Base-by-base conservation (phyloP, 805 yeast genomes). In the Wickerhamiella bombiphila region DNA sequence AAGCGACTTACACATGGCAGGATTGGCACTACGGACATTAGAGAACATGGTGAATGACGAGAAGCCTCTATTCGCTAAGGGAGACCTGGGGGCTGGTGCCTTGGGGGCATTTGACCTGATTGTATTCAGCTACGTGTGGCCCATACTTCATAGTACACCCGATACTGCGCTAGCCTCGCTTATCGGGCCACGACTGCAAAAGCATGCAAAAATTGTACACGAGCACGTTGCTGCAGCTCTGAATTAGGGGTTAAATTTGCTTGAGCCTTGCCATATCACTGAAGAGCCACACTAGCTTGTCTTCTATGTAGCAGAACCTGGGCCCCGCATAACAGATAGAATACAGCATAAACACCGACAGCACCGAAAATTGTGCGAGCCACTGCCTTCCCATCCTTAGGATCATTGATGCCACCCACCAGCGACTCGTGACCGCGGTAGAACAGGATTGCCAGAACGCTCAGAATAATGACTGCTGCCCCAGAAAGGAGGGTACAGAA, bases 401-500 rank as follows among this genome's bases (percentile, higher is more conserved):
- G 98, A 55, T 86, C 94, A 49, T 68, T 75, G 43, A 74, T 73
- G 29, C 94, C 80, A 3, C 98, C 98, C 64, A 85, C 76, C 80
- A 88, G 77, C 16, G 93, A 69, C 62, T 88, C 97, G 57, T 82
- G 93, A 47, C 75, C 80, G 25, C 64, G 64, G 49, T 78, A 66
- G 65, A 91, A 88, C 45, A 88, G 67, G 48, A 74, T 72, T 15
- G 93, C 98, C 49, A 88, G 72, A 40, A 81, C 80, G 8, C 93
- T 69, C 34, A 88, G 70, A 40, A 88, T 91, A 33, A 83, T 78
- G 24, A 88, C 75, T 41, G 93, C 98, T 57, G 88, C 88, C 13
- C 91, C 85, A 35, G 96, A 85, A 32, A 91, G 66, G 30, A 88
- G 70, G 32, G 97, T 88, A 58, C 98, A 88, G 59, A 81, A 83